A percentile compares a stretch with the other conserved stretches of the same genome.
Evolutionary conservation across 164 flowering plant species (phyloP).

Genomic region (Vitis rotundifolia): DNA sequence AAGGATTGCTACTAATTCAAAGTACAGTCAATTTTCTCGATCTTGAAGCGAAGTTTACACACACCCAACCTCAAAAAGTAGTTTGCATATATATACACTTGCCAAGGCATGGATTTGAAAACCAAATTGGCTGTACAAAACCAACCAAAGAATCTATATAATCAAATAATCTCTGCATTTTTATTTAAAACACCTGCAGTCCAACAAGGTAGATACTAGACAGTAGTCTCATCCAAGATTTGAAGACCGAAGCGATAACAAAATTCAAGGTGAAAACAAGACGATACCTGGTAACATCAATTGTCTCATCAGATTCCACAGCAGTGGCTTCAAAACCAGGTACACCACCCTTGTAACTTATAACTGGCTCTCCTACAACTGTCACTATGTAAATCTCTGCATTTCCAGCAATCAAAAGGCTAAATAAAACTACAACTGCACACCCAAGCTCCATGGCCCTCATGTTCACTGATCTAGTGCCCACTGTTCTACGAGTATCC

Average conservation of each 20-base stretch:
- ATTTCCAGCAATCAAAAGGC: conserved; percentile 35
- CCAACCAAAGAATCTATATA: no score
- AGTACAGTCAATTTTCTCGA: not conserved
- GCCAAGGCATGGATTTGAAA: no score
- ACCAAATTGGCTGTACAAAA: no score
- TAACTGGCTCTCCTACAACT: conserved; percentile 85
- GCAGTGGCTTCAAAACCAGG: conserved; percentile 90
- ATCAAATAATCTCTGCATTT: no score
- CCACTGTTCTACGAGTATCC: conserved; percentile 3
- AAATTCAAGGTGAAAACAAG: not conserved
- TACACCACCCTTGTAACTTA: conserved; percentile 78
- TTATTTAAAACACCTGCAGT: no score
- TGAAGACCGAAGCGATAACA: not conserved
- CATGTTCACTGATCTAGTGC: conserved; percentile 27
- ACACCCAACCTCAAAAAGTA: no score
- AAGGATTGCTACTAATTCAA: not conserved
- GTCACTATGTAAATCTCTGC: conserved; percentile 84
- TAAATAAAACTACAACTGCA: conserved; percentile 33
- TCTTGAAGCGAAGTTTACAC: no score
- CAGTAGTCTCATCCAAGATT: no score
- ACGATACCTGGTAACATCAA: conserved; percentile 72
- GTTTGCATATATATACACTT: no score
- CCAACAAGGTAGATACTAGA: no score
- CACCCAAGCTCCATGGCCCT: conserved; percentile 28
- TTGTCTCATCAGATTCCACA: conserved; percentile 74